Base-by-base conservation (phyloP, 2,329 filamentous ascomycete genomes). In the Ceratocystis variospora region DNA sequence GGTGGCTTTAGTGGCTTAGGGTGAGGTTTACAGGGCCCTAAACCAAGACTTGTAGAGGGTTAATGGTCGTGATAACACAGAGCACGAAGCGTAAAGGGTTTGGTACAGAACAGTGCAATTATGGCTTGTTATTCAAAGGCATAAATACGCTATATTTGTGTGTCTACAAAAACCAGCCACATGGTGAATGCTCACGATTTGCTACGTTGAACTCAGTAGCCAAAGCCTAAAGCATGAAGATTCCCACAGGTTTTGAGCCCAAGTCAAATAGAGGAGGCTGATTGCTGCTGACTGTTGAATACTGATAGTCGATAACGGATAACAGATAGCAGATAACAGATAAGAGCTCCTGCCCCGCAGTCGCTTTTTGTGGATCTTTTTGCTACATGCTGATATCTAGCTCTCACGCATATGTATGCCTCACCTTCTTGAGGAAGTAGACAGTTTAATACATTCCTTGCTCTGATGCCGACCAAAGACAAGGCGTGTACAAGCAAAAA, bases 311-410 rank as follows among this genome's bases (percentile, higher is more conserved):
- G 28, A 59, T 59, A 59, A 8, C 19, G 5, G 48, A 53, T 53
- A 53, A 28, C 8, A 17, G 45, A 48, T 48, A 48, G 6, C 17
- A n/a, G 46, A 48, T 55, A 55, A 28, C 17, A 33, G 53, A 57
- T 57, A 59, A 37, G 22, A 59, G 55, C 55, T 59, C 25, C 22
- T 59, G 55, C 55, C 55, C 55, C 55, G 31, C 55, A 59, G 55
- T 37, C 17, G 8, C 31, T 4, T 59, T 19, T 37, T 59, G 55
- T 25, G 55, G 55, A 28, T 31, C 55, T 31, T 37, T 15, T 59
- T 15, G 10, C 28, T n/a, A n/a, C 55, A 33, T n/a, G 55, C 55
- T 59, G n/a, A n/a, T 19, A 41, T 59, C 55, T 17, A 53, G 28
- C 31, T 59, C 28, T 59, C 28, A 37, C 37, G 55, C 28, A 28